Evolutionary conservation across 2,329 filamentous ascomycete genomes (phyloP).

Genomic region (Stagonosporopsis chrysanthemi): DNA sequence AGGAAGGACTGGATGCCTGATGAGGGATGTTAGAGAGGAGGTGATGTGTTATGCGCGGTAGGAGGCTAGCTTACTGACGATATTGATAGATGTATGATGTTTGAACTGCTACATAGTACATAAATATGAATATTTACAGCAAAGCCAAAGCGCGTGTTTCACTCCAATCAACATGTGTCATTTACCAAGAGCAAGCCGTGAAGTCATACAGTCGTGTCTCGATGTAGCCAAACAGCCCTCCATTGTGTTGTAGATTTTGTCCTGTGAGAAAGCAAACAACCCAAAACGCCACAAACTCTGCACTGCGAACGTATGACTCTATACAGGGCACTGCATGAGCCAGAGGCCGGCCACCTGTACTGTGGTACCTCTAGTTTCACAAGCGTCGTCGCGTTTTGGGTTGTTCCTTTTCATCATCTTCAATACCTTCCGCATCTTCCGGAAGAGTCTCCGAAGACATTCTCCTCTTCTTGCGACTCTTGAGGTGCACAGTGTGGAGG

Average conservation of each 20-base stretch:
- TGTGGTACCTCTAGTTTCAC: neutral
- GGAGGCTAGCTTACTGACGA: too few species aligned
- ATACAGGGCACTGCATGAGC: neutral
- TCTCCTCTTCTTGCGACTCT: constrained; percentile 17
- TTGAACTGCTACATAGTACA: neutral
- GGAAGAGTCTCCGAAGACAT: neutral
- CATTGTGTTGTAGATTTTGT: neutral
- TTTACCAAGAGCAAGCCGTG: neutral
- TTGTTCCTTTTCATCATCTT: neutral
- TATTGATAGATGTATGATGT: too few species aligned
- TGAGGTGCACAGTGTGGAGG: constrained; percentile 33
- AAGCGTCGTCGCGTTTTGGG: neutral
- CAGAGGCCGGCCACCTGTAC: neutral
- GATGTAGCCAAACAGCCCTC: neutral
- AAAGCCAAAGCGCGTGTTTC: too few species aligned
- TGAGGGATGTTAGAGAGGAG: neutral
- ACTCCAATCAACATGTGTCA: too few species aligned
- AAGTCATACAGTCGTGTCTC: neutral
- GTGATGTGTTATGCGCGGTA: neutral
- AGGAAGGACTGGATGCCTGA: neutral
- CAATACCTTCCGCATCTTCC: neutral
- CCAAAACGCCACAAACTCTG: neutral
- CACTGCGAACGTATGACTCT: constrained; percentile 1
- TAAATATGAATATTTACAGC: neutral
- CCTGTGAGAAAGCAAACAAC: neutral